Percentiles rank a stretch among this genome's conserved stretches.
Evolutionary conservation across 257 asterid species (phyloP).

Genomic region (Rauvolfia tetraphylla): DNA sequence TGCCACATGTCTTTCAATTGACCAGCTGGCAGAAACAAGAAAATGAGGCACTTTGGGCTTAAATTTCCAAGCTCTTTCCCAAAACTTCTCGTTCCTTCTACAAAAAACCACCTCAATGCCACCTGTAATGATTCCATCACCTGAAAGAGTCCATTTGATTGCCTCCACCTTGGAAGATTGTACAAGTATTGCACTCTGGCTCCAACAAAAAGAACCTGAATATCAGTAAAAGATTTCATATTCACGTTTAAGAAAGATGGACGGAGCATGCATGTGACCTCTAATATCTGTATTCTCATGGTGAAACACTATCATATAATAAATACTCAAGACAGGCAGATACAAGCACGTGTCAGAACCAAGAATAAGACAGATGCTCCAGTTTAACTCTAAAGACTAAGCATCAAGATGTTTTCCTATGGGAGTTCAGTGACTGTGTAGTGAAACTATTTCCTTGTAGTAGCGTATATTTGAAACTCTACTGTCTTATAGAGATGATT

Average conservation of each 20-base stretch:
- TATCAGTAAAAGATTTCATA: conserved; percentile 85
- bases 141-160: conserved; percentile 92
- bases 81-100: conserved; percentile 62
- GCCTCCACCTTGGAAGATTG: conserved; percentile 74
- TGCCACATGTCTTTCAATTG: conserved; percentile 66
- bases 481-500: neutral
- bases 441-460: neutral
- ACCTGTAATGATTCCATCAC: conserved; percentile 83
- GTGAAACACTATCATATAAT: neutral
- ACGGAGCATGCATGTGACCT: conserved; percentile 13
- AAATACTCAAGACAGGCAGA: neutral
- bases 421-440: neutral
- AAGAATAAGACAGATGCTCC: neutral
- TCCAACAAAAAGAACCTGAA: conserved; percentile 99
- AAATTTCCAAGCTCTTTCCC: conserved; percentile 94
- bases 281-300: neutral
- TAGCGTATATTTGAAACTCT: neutral
- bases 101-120: conserved; percentile 83
- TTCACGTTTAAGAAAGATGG: conserved; percentile 33
- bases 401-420: neutral
- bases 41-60: conserved; percentile 68
- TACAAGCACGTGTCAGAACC: neutral
- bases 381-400: neutral
- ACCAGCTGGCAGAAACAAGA: conserved; percentile 79
- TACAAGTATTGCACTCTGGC: conserved; percentile 78